A percentile compares a stretch with the other conserved stretches of the same genome.
These are phyloP conservation scores for Hyphopichia fennica DNA, from an alignment of 1,139 yeast genomes.

Conservation along the genomic window DNA sequence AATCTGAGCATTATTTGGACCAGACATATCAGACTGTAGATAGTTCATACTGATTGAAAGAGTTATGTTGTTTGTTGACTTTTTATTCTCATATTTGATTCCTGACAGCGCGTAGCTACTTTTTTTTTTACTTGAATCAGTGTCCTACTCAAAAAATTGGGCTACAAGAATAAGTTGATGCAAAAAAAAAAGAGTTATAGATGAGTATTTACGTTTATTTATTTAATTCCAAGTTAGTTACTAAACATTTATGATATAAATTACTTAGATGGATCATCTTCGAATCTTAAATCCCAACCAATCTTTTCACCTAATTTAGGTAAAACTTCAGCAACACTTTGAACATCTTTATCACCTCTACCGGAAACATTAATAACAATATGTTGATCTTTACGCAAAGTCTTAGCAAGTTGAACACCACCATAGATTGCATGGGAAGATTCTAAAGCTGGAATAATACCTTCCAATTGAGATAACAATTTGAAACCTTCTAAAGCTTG, in stretches of 20 bases:
- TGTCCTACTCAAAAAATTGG: no score
- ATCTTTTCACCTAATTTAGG: conserved; percentile 88
- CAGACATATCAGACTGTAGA: not conserved
- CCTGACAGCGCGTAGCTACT: no score
- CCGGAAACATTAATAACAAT: conserved; percentile 90
- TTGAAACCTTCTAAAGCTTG: conserved; percentile 91
- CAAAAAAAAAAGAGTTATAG: no score
- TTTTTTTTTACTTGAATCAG: no score
- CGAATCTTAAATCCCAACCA: conserved; percentile 95
- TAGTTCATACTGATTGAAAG: not conserved
- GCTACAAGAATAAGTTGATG: no score
- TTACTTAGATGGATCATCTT: conserved; percentile 47
- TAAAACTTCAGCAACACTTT: conserved; percentile 91
- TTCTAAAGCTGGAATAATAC: conserved; percentile 97
- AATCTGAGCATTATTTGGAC: not conserved
- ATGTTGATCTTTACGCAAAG: conserved; percentile 75
- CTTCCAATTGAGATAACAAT: conserved; percentile 87
- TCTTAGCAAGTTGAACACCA: conserved; percentile 85
- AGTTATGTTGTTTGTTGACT: not conserved
- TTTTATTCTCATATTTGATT: no score
- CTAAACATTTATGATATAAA: not conserved
- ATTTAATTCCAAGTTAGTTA: not conserved
- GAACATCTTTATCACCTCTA: conserved; percentile 99
- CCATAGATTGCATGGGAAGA: conserved; percentile 95
- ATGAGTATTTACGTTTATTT: no score